Conservation (phyloP, 768 basidiomycete species). For the Pleurotus cornucopiae region DNA sequence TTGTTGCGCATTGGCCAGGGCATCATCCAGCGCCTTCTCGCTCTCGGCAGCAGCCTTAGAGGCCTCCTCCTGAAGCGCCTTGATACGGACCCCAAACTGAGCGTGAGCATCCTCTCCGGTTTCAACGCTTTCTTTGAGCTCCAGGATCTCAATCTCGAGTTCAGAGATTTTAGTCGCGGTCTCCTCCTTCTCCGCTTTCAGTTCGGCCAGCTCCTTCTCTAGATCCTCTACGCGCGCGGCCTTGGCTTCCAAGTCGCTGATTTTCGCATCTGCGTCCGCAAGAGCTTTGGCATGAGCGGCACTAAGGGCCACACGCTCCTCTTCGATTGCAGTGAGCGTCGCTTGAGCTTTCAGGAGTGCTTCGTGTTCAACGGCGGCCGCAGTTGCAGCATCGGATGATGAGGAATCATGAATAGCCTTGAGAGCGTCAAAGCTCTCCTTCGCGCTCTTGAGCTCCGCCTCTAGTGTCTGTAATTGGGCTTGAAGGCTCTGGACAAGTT, state of each 20-base stretch:
- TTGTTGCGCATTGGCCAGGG: conserved; percentile 44
- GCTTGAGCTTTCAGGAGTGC: conserved; percentile 60
- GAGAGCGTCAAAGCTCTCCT: conserved; percentile 49
- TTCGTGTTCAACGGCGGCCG: conserved; percentile 59
- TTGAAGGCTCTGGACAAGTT: conserved; percentile 44
- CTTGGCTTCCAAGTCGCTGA: conserved; percentile 44
- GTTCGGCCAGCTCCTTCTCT: conserved; percentile 41
- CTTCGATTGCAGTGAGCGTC: conserved; percentile 51
- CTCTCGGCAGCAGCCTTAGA: conserved; percentile 41
- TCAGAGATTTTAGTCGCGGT: conserved; percentile 70
- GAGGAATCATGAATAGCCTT: conserved; percentile 41
- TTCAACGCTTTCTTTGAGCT: conserved; percentile 70
- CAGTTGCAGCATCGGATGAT: conserved; percentile 37
- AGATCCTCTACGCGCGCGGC: conserved; percentile 38
- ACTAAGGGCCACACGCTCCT: conserved; percentile 49
- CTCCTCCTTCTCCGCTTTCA: conserved; percentile 69
- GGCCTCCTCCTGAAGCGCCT: conserved; percentile 51
- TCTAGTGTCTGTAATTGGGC: conserved; percentile 49
- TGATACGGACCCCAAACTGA: conserved; percentile 39
- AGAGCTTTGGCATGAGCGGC: conserved; percentile 44
- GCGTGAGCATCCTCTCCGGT: conserved; percentile 54
- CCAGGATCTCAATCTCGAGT: conserved; percentile 76
- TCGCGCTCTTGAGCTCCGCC: conserved; percentile 42
- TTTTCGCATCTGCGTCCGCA: conserved; percentile 40
- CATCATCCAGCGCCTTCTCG: conserved; percentile 43